These are phyloP conservation scores for Pseudevernia furfuracea DNA, from an alignment of 495 filamentous ascomycete species.

Conservation along the genomic window DNA sequence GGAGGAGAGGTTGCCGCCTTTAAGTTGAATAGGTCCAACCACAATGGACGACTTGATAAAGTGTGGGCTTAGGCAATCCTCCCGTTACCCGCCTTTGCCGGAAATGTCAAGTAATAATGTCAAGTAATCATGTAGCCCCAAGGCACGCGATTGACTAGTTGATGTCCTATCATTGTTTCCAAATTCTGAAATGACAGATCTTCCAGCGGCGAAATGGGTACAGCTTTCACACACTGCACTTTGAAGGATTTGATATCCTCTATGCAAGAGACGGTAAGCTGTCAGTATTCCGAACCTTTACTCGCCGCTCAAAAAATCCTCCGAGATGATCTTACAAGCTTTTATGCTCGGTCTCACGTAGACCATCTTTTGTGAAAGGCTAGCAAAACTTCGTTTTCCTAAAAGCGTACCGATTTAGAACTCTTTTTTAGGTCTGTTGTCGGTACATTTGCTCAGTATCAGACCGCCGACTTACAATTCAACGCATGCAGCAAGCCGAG, in stretches of 20 bases:
- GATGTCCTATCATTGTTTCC: not conserved
- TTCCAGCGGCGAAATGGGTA: not conserved
- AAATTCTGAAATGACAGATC: not conserved
- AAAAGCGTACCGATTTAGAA: not conserved
- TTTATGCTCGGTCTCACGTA: not conserved
- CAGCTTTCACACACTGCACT: not conserved
- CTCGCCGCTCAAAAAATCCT: not conserved
- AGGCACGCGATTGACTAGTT: not conserved
- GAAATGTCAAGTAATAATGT: not conserved
- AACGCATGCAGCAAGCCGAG: not conserved
- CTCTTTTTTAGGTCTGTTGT: not conserved
- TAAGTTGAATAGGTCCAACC: conserved; percentile 28
- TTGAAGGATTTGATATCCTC: not conserved
- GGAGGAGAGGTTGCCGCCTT: conserved; percentile 49
- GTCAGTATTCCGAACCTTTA: not conserved
- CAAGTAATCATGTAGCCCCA: not conserved
- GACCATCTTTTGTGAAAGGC: not conserved
- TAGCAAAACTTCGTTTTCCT: not conserved
- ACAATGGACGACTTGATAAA: not conserved
- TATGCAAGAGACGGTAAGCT: not conserved
- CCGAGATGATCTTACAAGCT: not conserved
- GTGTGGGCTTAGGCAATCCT: not conserved
- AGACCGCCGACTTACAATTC: not conserved
- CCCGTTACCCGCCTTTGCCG: not conserved
- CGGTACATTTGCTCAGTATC: not conserved